phyloP scores from a whole-genome alignment of 2,329 filamentous ascomycete species.

The Nemania serpens region DNA sequence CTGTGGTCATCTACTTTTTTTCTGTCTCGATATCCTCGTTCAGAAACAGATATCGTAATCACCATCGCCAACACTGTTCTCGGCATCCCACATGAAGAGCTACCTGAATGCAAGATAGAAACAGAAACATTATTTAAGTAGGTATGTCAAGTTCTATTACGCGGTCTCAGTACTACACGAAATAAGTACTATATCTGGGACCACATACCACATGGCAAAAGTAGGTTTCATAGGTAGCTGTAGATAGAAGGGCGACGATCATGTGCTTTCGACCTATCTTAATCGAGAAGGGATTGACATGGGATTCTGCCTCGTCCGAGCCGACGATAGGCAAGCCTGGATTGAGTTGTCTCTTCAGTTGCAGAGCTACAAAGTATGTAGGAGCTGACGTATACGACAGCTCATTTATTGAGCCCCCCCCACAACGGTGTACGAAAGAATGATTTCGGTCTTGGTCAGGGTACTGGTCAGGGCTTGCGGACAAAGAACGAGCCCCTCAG shows the following conservation, averaged over 20 bases:
- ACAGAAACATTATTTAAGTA: too few species aligned
- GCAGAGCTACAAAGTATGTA: background rate
- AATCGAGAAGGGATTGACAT: too few species aligned
- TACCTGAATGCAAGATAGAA: background rate
- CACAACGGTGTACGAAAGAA: conserved; percentile 12
- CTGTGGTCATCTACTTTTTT: background rate
- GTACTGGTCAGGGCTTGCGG: background rate
- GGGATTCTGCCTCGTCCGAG: too few species aligned
- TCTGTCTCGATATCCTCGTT: background rate
- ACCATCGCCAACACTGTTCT: background rate
- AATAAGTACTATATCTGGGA: too few species aligned
- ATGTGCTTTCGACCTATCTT: too few species aligned
- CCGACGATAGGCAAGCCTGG: too few species aligned
- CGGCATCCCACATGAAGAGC: conserved; percentile 1
- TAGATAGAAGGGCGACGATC: too few species aligned
- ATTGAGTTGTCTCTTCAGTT: background rate
- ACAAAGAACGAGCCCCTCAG: conserved; percentile 26
- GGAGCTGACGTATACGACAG: conserved; percentile 22
- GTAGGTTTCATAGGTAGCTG: too few species aligned
- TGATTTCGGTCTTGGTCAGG: background rate
- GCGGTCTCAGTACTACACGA: too few species aligned
- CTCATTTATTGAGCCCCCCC: conserved; percentile 20
- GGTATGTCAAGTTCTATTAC: too few species aligned
- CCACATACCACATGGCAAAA: too few species aligned
- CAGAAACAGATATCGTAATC: conserved; percentile 9